Base-by-base conservation (phyloP, 139 green algal genomes). In the Edaphochlamys debaryana region DNA sequence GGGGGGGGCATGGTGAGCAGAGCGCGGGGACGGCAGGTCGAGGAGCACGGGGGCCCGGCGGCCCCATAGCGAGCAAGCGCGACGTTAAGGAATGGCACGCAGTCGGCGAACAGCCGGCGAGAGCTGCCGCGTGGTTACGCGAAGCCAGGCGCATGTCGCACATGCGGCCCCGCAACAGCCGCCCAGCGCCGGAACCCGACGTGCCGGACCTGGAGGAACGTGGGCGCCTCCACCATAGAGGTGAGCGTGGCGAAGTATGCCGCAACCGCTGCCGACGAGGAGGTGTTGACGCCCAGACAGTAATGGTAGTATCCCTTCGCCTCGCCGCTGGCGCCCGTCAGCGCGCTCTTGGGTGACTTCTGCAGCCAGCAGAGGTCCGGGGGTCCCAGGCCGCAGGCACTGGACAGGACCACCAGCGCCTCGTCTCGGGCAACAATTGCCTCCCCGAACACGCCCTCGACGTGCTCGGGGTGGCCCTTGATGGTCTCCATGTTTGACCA, bases 321-420 rank as follows among this genome's bases (percentile, higher is more conserved):
- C 17, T 91, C 84, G 41, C 66, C 79, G 3, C 52, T 77, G 17
- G 70, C 62, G 4, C 45, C 52, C 0, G 76, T 68, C n/a, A 85
- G 79, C 8, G 79, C 62, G 22, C 64, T 68, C 34, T 86, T 90
- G 6, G 76, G 32, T 3, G 72, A 52, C 58, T 93, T 93, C 32
- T 93, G 89, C 27, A 95, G 74, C 90, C 90, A 94, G 86, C 87
- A 92, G 27, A 95, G 62, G 76, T 95, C 92, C 37, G 92, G 92
- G 0, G 92, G 92, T 0, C 90, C 92, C 22, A 94, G 73, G 8
- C 89, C 89, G 29, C 60, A 84, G 3, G 40, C 52, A 5, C 48
- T 19, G 0, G 66, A 63, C 40, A 92, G 62, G 36, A 78, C 45
- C 9, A 79, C 79, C 5, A 93, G 29, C 13, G 87, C 80, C 37